phyloP scores from a whole-genome alignment of 2,329 filamentous ascomycete genomes.

The Claviceps africana region DNA sequence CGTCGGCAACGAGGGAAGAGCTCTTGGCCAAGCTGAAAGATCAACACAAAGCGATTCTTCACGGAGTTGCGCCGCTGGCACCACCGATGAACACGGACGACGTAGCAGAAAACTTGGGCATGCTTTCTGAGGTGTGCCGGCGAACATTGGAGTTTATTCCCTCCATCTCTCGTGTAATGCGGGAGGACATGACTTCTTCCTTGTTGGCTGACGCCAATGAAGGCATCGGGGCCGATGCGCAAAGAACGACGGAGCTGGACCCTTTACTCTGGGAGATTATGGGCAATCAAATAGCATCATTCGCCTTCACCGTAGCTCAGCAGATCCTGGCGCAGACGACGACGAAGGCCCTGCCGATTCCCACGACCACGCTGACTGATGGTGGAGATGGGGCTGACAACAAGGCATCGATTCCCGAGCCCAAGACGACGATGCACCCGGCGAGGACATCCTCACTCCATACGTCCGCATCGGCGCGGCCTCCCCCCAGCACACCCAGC shows the following conservation, averaged over 20 bases:
- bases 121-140: slow-evolving; percentile 76
- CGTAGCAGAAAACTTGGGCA: slow-evolving; percentile 58
- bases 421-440: slow-evolving; percentile 58
- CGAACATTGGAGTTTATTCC: slow-evolving; percentile 75
- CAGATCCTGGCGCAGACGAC: slow-evolving; percentile 65
- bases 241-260: slow-evolving; percentile 12
- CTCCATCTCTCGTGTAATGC: slow-evolving; percentile 62
- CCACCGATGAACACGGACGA: slow-evolving; percentile 35
- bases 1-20: slow-evolving; percentile 47
- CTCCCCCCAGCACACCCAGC: slow-evolving; percentile 30
- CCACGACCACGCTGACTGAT: slow-evolving; percentile 40
- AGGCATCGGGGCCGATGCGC: slow-evolving; percentile 21
- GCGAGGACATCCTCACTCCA: slow-evolving; percentile 48
- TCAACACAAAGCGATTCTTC: slow-evolving; percentile 44
- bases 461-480: slow-evolving; percentile 23
- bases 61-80: slow-evolving; percentile 40
- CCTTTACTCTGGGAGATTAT: slow-evolving; percentile 38
- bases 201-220: slow-evolving; percentile 34
- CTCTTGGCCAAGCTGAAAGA: slow-evolving; percentile 47
- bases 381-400: slow-evolving; percentile 38
- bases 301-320: slow-evolving; percentile 62
- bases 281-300: slow-evolving; percentile 64
- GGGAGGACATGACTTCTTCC: slow-evolving; percentile 54
- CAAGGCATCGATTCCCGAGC: slow-evolving; percentile 50
- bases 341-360: slow-evolving; percentile 53